A percentile compares a stretch with the other conserved stretches of the same genome.
These are phyloP conservation scores for Usnea hakonensis DNA, from an alignment of 495 filamentous ascomycete species.

Conservation along the genomic window DNA sequence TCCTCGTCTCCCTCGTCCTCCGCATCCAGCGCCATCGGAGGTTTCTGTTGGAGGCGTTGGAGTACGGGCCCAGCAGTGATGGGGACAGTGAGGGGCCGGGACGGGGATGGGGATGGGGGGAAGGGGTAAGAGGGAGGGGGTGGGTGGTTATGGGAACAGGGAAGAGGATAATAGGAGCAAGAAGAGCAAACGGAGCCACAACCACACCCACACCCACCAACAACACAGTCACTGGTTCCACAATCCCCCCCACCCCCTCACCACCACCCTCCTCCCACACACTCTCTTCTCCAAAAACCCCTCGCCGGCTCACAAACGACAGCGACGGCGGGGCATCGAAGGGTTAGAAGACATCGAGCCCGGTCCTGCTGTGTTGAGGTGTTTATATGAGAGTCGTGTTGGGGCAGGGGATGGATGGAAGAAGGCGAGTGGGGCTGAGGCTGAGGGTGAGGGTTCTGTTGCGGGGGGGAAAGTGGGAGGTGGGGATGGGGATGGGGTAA, in stretches of 20 bases:
- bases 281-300: neutral
- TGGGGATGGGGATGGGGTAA: neutral
- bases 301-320: neutral
- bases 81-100: neutral
- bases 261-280: neutral
- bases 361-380: neutral
- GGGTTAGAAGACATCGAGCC: neutral
- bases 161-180: neutral
- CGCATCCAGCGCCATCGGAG: too few relatives aligned
- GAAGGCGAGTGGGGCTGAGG: neutral
- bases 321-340: neutral
- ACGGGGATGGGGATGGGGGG: neutral
- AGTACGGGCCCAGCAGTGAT: too few relatives aligned
- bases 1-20: too few relatives aligned
- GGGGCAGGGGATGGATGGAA: neutral
- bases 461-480: neutral
- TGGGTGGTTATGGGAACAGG: neutral
- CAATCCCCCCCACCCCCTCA: neutral
- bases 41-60: too few relatives aligned
- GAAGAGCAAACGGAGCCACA: neutral
- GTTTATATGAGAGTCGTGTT: conserved; percentile 2
- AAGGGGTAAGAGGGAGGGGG: neutral
- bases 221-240: neutral
- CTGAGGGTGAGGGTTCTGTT: neutral
- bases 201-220: neutral